Conservation (phyloP, 2,329 filamentous ascomycete genomes). For the Beauveria varroae region DNA sequence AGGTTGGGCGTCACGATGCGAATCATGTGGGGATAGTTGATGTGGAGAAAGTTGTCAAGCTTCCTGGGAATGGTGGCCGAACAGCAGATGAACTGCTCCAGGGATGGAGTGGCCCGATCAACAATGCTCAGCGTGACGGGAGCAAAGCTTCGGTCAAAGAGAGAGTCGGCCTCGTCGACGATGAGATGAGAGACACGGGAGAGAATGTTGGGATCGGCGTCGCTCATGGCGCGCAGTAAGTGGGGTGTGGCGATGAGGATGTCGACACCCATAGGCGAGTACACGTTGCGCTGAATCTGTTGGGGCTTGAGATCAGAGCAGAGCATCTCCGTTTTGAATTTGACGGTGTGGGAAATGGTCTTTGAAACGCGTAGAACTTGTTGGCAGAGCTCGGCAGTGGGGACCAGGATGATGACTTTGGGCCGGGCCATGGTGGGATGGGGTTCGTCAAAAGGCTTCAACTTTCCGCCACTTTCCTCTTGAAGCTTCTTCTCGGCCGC, state of each 20-base stretch:
- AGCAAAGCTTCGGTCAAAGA: conserved; percentile 88
- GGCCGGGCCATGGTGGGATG: conserved; percentile 72
- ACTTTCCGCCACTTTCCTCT: conserved; percentile 43
- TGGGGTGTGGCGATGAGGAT: conserved; percentile 84
- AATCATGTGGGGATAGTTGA: conserved; percentile 72
- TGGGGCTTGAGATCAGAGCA: conserved; percentile 69
- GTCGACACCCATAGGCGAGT: conserved; percentile 74
- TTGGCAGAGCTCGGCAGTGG: conserved; percentile 82
- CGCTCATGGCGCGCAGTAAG: conserved; percentile 77
- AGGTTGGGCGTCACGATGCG: conserved; percentile 92
- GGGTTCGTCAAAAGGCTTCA: conserved; percentile 60
- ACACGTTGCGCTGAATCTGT: conserved; percentile 78
- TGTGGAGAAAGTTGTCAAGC: conserved; percentile 76
- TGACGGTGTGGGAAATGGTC: conserved; percentile 72
- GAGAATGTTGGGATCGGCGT: conserved; percentile 84
- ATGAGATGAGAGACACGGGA: conserved; percentile 86
- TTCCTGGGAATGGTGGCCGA: conserved; percentile 91
- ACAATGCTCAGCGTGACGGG: conserved; percentile 76
- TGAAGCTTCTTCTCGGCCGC: conserved; percentile 52
- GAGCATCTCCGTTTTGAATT: conserved; percentile 78
- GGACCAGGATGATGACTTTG: conserved; percentile 77
- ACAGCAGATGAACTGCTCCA: conserved; percentile 84
- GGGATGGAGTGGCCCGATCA: conserved; percentile 69
- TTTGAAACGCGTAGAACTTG: conserved; percentile 82
- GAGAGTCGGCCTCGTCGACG: conserved; percentile 91